phyloP scores from a whole-genome alignment of 768 basidiomycete species.

The Mycena leptocephala region DNA sequence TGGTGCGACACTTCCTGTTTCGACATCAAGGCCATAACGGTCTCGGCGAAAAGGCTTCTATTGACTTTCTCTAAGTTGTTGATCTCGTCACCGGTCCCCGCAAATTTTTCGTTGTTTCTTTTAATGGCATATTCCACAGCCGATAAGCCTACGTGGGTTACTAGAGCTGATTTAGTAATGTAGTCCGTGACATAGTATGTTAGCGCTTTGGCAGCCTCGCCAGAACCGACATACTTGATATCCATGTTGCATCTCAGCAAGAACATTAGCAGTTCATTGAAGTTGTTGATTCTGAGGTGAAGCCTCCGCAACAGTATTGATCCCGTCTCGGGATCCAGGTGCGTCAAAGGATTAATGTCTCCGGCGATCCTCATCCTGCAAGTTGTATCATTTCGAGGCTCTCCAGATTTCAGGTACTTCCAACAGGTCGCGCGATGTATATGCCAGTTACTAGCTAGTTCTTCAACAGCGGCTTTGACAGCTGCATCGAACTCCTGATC shows the following conservation, averaged over 20 bases:
- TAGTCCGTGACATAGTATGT: slow-evolving; percentile 55
- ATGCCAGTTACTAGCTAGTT: slow-evolving; percentile 27
- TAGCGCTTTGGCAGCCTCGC: slow-evolving; percentile 45
- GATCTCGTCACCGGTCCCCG: fast-evolving
- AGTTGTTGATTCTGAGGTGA: slow-evolving; percentile 32
- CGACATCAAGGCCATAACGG: slow-evolving; percentile 12
- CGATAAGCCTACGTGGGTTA: slow-evolving; percentile 31
- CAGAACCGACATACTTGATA: slow-evolving; percentile 49
- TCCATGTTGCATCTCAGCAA: slow-evolving; percentile 47
- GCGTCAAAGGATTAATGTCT: neutral
- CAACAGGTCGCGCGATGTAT: slow-evolving; percentile 24
- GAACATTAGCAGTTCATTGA: slow-evolving; percentile 30
- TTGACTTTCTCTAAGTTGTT: neutral
- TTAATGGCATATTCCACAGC: slow-evolving; percentile 33
- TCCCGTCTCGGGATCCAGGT: slow-evolving; percentile 17
- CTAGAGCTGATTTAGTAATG: slow-evolving; percentile 47
- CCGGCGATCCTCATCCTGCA: slow-evolving; percentile 13
- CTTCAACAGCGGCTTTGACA: slow-evolving; percentile 22
- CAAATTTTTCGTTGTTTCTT: neutral
- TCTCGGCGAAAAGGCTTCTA: slow-evolving; percentile 2
- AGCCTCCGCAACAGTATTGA: slow-evolving; percentile 24
- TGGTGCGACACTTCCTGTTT: slow-evolving; percentile 22
- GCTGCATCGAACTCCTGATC: neutral
- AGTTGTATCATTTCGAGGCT: neutral
- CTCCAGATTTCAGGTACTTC: slow-evolving; percentile 29